Percentiles rank a stretch among this genome's conserved stretches.
phyloP scores from a whole-genome alignment of 345 rosid genomes.

The Excoecaria cochinchinensis region DNA sequence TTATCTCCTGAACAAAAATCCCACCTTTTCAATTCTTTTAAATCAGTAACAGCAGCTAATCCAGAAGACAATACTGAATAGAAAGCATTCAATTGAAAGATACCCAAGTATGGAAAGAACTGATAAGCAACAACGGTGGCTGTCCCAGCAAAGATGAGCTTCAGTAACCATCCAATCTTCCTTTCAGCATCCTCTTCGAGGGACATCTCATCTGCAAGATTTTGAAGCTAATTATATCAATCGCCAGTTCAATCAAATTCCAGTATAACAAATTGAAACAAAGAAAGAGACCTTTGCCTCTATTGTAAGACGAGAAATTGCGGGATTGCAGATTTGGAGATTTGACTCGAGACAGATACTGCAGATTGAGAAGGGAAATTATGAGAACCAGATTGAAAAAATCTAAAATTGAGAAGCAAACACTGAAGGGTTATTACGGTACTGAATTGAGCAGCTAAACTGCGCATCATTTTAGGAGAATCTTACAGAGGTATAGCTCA shows the following conservation, averaged over 20 bases:
- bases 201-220: constrained; percentile 51
- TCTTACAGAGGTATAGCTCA: neutral
- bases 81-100: neutral
- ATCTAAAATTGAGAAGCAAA: neutral
- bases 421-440: constrained; percentile 7
- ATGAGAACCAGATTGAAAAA: neutral
- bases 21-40: neutral
- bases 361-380: constrained; percentile 5
- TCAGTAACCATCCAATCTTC: constrained; percentile 83
- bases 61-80: neutral
- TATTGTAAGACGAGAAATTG: constrained; percentile 18
- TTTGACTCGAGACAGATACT: constrained; percentile 17
- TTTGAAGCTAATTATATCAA: neutral
- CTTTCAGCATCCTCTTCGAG: constrained; percentile 85
- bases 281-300: constrained; percentile 2
- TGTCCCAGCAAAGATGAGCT: constrained; percentile 73
- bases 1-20: constrained; percentile 58
- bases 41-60: constrained; percentile 10
- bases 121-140: constrained; percentile 69
- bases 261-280: too few relatives aligned
- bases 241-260: neutral
- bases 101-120: constrained; percentile 87
- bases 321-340: constrained; percentile 18
- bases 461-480: constrained; percentile 14
- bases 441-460: constrained; percentile 22